Evolutionary conservation across 2,329 filamentous ascomycete genomes (phyloP), one percentile per base, ranked within the genome.

Genomic region (Daldinia sp.): DNA sequence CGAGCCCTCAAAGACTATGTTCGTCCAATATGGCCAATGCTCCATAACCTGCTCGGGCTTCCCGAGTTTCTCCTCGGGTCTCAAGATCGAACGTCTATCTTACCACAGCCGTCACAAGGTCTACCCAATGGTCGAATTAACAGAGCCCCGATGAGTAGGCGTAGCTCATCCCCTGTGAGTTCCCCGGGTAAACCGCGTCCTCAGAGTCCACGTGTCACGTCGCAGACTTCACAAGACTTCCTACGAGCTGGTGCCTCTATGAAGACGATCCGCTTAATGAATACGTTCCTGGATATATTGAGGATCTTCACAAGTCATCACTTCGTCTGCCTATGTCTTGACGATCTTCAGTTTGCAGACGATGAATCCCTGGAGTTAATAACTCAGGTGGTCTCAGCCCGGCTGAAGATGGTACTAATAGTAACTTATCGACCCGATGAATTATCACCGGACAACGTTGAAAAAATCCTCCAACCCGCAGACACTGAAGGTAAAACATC

Each of bases 291-390:
- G 51, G 94, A 98, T 73, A 91, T 97, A 9, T 80, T 98, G 57
- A 88, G 93, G 59, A 88, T 97, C 46, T 90, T 98, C 62, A 92
- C 93, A 0, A 86, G 90, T 20, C 90, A 94, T 77, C 96, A 94
- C 74, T 90, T 97, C 74, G 94, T 97, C 60, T 97, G 93, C 75
- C 90, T 97, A 73, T 94, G 90, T 74, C 81, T 98, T 30, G 95
- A 98, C 75, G 95, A 98, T 79, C 82, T 98, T 35, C 94, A 98
- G 74, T 96, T 93, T 78, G 93, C 94, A 6, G 95, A 98, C 76
- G 88, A 92, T 28, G 95, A 98, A 78, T 96, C 92, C 13, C 82
- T 96, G 54, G 93, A 97, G 65, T 83, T 98, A 59, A 90, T 98
- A 42, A 87, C 90, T 15, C 91, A 94, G 74, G 93, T 98, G 59